Conservation (phyloP, 176 grass and related monocot species). For the Aegilops sharonensis region DNA sequence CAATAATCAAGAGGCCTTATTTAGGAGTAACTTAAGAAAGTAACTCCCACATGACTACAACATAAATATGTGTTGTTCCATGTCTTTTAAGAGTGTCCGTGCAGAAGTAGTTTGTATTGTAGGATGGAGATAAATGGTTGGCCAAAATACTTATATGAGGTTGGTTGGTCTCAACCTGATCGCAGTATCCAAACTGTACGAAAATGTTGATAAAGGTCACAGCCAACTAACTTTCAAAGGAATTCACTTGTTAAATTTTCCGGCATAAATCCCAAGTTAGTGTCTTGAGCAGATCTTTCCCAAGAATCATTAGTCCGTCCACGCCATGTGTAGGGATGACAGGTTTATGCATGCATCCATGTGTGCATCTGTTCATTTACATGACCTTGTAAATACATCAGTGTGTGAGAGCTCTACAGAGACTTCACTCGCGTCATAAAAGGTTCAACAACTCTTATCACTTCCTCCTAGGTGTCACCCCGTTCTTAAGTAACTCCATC, state of each 20-base stretch:
- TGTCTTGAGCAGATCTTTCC: neutral
- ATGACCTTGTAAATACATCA: neutral
- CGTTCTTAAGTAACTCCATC: neutral
- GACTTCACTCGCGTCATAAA: neutral
- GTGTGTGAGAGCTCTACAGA: neutral
- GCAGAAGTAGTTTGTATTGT: no score
- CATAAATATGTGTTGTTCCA: no score
- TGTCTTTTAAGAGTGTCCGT: no score
- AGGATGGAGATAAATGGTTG: no score
- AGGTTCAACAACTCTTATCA: neutral
- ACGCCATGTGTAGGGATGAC: no score
- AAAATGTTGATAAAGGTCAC: no score
- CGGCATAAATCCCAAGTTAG: neutral
- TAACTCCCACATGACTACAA: no score
- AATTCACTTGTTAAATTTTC: neutral
- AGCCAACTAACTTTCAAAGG: neutral
- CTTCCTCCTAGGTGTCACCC: neutral
- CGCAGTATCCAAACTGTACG: no score
- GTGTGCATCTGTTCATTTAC: neutral
- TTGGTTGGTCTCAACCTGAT: no score
- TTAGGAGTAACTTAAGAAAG: no score
- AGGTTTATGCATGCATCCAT: neutral
- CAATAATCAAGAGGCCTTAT: no score
- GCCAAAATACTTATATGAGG: no score
- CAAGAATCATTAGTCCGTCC: neutral